Base-by-base conservation (phyloP, 768 basidiomycete species). In the Scleroderma bovista region DNA sequence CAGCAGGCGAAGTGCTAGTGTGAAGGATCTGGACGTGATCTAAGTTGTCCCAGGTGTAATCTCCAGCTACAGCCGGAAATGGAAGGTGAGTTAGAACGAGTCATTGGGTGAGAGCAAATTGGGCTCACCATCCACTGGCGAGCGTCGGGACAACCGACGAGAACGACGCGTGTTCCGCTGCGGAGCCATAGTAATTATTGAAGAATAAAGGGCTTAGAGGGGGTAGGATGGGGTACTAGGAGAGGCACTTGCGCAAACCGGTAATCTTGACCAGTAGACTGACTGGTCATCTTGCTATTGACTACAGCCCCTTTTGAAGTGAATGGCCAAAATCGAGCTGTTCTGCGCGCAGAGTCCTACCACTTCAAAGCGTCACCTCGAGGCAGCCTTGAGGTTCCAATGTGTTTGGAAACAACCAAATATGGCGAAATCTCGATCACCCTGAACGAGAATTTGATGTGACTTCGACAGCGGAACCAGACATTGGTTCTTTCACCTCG, bases 111-210 rank as follows among this genome's bases (percentile, higher is more conserved):
- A 47, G 50, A 62, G 44, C 50, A 41, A 50, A 46, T 12, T 45
- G n/a, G 12, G 45, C 62, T 43, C 66, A 59, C 69, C 64, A 37
- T 71, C 51, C 53, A 59, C 55, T 19, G 73, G 72, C 10, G 64
- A 63, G 58, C 68, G 72, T 49, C 61, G 68, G 12, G 75, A 75
- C 16, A 76, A 60, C 41, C 76, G 65, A 36, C 75, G 72, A 22
- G 77, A 79, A 51, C 66, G 72, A 45, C 75, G 72, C 39, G 60
- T 44, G 49, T 65, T 64, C 31, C 64, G 68, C 48, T 59, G 51
- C 41, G 61, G 64, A 16, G 66, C 52, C 72, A 74, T 73, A 40
- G 51, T 26, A 24, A 40, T 4, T 20, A 29, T 33, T 26, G 52
- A 26, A 22, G 17, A 13, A 20, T 51, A 50, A 19, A 38, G 36